These are phyloP conservation scores for Agaricales sp. DNA, from an alignment of 1,284 basidiomycete genomes.

Conservation along the genomic window DNA sequence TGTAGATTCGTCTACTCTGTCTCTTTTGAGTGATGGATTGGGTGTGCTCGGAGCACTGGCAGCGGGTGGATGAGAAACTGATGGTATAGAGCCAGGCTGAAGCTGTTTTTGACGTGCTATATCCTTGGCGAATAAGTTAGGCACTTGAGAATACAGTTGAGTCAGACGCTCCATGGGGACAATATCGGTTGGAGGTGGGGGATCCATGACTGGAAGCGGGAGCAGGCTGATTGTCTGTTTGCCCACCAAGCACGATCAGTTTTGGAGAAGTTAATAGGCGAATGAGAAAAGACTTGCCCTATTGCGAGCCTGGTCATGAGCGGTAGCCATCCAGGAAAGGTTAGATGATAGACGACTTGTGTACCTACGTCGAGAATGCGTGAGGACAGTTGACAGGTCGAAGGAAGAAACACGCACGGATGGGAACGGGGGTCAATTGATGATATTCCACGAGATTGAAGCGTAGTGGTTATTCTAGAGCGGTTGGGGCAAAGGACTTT, in stretches of 20 bases:
- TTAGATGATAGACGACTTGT: slow-evolving; percentile 55
- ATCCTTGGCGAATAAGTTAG: slow-evolving; percentile 52
- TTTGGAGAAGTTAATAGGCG: background rate
- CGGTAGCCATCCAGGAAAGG: slow-evolving; percentile 54
- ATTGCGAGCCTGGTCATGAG: slow-evolving; percentile 42
- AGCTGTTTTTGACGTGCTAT: slow-evolving; percentile 39
- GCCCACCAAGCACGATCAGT: too few relatives aligned
- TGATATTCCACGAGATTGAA: too few relatives aligned
- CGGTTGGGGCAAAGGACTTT: slow-evolving; percentile 7
- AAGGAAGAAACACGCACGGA: too few relatives aligned
- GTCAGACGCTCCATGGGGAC: slow-evolving; percentile 45
- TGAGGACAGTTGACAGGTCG: too few relatives aligned
- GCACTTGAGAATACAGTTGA: slow-evolving; percentile 51
- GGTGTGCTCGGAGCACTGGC: slow-evolving; percentile 10
- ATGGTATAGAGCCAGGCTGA: slow-evolving; percentile 11
- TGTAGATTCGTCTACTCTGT: slow-evolving; percentile 41
- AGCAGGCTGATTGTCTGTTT: slow-evolving; percentile 20
- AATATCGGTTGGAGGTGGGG: slow-evolving; percentile 43
- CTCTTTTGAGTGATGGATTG: slow-evolving; percentile 40
- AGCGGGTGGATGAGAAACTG: slow-evolving; percentile 1
- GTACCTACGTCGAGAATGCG: too few relatives aligned
- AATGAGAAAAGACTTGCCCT: slow-evolving; percentile 24
- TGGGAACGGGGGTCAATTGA: too few relatives aligned
- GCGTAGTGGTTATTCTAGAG: too few relatives aligned
- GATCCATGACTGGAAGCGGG: slow-evolving; percentile 43